These are phyloP conservation scores for Colletotrichum orbiculare DNA, from an alignment of 2,329 filamentous ascomycete genomes.

Conservation along the genomic window DNA sequence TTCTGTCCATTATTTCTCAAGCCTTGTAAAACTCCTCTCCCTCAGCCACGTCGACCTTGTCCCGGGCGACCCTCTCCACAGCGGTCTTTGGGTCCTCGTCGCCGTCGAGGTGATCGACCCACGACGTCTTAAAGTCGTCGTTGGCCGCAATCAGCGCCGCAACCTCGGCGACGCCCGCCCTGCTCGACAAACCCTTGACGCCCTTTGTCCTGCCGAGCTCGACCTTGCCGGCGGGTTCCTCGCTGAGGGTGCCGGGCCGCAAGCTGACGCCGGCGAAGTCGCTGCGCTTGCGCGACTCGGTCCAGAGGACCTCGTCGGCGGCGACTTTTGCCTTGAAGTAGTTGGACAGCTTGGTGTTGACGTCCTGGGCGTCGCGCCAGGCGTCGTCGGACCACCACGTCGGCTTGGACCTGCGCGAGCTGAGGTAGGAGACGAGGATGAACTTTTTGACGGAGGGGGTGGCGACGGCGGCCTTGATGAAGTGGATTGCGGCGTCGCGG, in stretches of 20 bases:
- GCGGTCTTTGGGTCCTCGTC: slow-evolving; percentile 59
- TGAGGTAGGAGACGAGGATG: slow-evolving; percentile 72
- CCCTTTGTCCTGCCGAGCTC: slow-evolving; percentile 58
- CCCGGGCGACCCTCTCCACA: slow-evolving; percentile 59
- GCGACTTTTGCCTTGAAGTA: slow-evolving; percentile 72
- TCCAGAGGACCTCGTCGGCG: slow-evolving; percentile 68
- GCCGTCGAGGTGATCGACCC: slow-evolving; percentile 67
- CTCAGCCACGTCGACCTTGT: slow-evolving; percentile 63
- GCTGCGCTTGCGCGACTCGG: slow-evolving; percentile 53
- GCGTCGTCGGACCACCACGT: slow-evolving; percentile 66
- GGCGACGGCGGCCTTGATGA: slow-evolving; percentile 68
- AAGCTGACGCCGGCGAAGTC: slow-evolving; percentile 63
- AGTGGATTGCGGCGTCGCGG: slow-evolving; percentile 71
- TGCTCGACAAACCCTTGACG: slow-evolving; percentile 56
- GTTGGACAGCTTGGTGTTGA: slow-evolving; percentile 56
- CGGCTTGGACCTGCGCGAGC: slow-evolving; percentile 62
- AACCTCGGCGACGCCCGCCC: slow-evolving; percentile 70
- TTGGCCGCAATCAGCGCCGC: slow-evolving; percentile 65
- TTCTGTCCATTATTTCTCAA: neutral
- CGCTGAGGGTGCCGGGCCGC: slow-evolving; percentile 62
- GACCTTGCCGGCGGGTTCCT: slow-evolving; percentile 60
- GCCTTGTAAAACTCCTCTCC: slow-evolving; percentile 57
- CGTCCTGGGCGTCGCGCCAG: slow-evolving; percentile 60
- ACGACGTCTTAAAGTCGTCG: slow-evolving; percentile 58
- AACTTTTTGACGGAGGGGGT: slow-evolving; percentile 68